Evolutionary conservation across 2,329 filamentous ascomycete genomes (phyloP).

Genomic region (Colletotrichum musae): DNA sequence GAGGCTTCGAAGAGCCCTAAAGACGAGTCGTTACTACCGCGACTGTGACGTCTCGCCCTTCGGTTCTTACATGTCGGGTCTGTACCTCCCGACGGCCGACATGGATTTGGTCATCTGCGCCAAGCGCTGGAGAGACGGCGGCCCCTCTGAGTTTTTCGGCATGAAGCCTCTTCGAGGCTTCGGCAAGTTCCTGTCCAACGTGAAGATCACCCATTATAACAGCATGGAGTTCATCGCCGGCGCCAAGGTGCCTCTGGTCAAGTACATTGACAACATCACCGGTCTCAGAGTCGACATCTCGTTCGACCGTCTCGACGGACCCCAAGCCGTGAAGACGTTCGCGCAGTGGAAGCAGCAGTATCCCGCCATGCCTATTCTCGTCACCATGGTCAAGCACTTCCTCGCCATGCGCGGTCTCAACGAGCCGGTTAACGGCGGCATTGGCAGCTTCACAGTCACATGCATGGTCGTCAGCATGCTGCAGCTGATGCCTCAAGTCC

Average conservation of each 20-base stretch:
- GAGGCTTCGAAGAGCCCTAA: constrained; percentile 75
- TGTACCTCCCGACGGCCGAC: constrained; percentile 81
- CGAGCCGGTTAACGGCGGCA: constrained; percentile 90
- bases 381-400: constrained; percentile 93
- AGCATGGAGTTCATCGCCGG: constrained; percentile 77
- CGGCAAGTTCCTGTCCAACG: constrained; percentile 68
- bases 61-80: constrained; percentile 92
- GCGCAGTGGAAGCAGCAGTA: constrained; percentile 82
- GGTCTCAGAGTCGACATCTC: constrained; percentile 91
- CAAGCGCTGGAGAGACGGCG: constrained; percentile 54
- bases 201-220: constrained; percentile 69
- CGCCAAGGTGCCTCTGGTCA: constrained; percentile 92
- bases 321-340: constrained; percentile 86
- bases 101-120: constrained; percentile 92
- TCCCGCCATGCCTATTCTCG: constrained; percentile 88
- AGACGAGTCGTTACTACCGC: constrained; percentile 64
- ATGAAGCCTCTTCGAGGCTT: constrained; percentile 75
- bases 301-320: constrained; percentile 90
- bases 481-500: constrained; percentile 81
- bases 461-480: constrained; percentile 93
- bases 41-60: constrained; percentile 81
- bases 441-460: constrained; percentile 94
- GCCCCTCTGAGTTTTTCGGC: constrained; percentile 60
- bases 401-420: constrained; percentile 91
- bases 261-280: constrained; percentile 85